Evolutionary conservation across 331 rosid genomes (phyloP), one percentile per base, ranked within the genome.

Genomic region (Malus hybrid): DNA sequence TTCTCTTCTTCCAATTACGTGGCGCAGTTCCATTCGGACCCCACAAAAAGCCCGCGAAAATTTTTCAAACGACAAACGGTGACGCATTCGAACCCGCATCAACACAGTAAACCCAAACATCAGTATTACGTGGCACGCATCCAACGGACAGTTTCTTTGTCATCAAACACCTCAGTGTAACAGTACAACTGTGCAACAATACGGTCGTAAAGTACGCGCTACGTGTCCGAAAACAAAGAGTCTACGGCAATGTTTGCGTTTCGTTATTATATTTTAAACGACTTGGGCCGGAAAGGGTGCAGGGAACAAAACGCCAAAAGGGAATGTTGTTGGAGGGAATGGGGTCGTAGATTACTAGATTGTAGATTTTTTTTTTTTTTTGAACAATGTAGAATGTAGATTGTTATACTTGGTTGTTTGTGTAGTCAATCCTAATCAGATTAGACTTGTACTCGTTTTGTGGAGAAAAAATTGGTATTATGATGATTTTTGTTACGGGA

Each of bases 401-500:
- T 36, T 36, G 44, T 36, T 36, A 8, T 36, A 36, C 10, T 50
- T 15, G 8, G 56, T 15, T 50, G 56, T 11, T 56, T 56, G 62
- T 4, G n/a, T 28, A 61, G n/a, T 1, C 19, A 27, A 59, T 22
- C 11, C 36, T n/a, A 14, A 28, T 33, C 36, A 22, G 64, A 59
- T 13, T 50, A 50, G 56, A 50, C 56, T 15, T 50, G n/a, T 50
- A 50, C 8, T 50, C 56, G 8, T 50, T 50, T 5, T 5, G 9
- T 2, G n/a, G 56, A 50, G 1, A 36, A 50, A 50, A 50, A 50
- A 50, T 15, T 50, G 8, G 56, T 50, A 15, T 15, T 1, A 18
- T 15, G n/a, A 2, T 0, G n/a, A 50, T 50, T 50, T 1, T 50
- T 50, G 55, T 15, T 3, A 16, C 8, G 1, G 0, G n/a, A 1